Evolutionary conservation across 768 basidiomycete genomes (phyloP).

Genomic region (Xerocomus potaroensis): DNA sequence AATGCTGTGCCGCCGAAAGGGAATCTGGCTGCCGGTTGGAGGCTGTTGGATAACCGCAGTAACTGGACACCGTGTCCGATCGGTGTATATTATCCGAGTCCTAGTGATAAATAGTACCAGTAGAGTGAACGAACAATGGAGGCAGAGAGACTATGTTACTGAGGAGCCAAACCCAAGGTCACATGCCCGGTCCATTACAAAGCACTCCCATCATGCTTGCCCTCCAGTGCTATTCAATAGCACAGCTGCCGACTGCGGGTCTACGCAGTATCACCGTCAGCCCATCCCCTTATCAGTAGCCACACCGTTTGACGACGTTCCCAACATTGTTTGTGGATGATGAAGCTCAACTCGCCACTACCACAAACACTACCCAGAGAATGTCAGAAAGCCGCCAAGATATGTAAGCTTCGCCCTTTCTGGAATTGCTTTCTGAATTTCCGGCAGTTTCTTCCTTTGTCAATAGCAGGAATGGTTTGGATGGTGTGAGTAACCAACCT

Average conservation of each 20-base stretch:
- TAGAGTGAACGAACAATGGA: not conserved
- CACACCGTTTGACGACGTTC: not conserved
- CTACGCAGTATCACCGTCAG: not conserved
- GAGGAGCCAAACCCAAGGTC: no score
- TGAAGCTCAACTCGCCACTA: constrained; percentile 49
- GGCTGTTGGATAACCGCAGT: constrained; percentile 36
- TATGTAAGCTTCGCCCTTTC: constrained; percentile 47
- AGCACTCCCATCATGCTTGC: constrained; percentile 8
- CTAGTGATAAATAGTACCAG: constrained; percentile 4
- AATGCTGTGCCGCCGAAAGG: not conserved
- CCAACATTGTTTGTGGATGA: constrained; percentile 12
- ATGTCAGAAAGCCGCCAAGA: constrained; percentile 83
- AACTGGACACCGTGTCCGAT: constrained; percentile 68
- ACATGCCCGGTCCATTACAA: constrained; percentile 19
- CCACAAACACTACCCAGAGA: constrained; percentile 69
- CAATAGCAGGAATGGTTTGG: constrained; percentile 73
- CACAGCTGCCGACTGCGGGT: constrained; percentile 22
- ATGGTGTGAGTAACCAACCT: constrained; percentile 48
- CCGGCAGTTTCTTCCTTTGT: constrained; percentile 77
- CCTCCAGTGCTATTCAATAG: not conserved
- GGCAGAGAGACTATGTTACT: no score
- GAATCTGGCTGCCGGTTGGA: constrained; percentile 46
- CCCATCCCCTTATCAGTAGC: not conserved
- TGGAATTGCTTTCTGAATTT: not conserved
- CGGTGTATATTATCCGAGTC: constrained; percentile 42